Evolutionary conservation across 805 yeast species (phyloP), one percentile per base, ranked within the genome.

Genomic region (Lipomyces anomalus): DNA sequence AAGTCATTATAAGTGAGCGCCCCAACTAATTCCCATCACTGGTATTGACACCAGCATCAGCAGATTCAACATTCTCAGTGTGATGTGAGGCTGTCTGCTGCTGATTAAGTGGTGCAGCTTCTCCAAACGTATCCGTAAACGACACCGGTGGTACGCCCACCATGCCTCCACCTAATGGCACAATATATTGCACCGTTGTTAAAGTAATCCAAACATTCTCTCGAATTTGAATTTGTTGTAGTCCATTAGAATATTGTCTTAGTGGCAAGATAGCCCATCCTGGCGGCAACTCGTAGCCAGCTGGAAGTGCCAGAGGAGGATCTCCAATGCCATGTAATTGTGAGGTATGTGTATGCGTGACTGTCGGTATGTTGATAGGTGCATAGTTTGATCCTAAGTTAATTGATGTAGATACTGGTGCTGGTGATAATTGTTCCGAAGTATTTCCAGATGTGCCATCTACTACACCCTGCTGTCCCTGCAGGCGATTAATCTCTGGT

Each of bases 231-330:
- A 50, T 22, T 22, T 50, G 54, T 22, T 50, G 54, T 22, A 44
- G 35, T 3, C 54, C 54, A 23, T 48, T 48, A 3, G 52, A 34
- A 17, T 43, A 39, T 23, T 50, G 52, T n/a, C 54, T 43, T 43
- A 70, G 36, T 22, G 57, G 57, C n/a, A 52, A 46, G 16, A 52
- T 26, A n/a, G 56, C 55, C 57, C 57, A 52, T 17, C 55, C 57
- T 7, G 17, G 45, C 6, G 53, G 57, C n/a, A 52, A 35, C 17
- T 29, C 40, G 26, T 51, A 52, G 6, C 44, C 50, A 5, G 44
- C 30, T 4, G 56, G 56, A 9, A 52, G 40, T n/a, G 20, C 11
- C 18, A 46, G 24, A 3, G 56, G 17, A n/a, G n/a, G n/a, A n/a
- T n/a, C n/a, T n/a, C n/a, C n/a, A n/a, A n/a, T n/a, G n/a, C 9